Base-by-base conservation (phyloP, 2,329 filamentous ascomycete species). In the Salinomyces thailandicus region DNA sequence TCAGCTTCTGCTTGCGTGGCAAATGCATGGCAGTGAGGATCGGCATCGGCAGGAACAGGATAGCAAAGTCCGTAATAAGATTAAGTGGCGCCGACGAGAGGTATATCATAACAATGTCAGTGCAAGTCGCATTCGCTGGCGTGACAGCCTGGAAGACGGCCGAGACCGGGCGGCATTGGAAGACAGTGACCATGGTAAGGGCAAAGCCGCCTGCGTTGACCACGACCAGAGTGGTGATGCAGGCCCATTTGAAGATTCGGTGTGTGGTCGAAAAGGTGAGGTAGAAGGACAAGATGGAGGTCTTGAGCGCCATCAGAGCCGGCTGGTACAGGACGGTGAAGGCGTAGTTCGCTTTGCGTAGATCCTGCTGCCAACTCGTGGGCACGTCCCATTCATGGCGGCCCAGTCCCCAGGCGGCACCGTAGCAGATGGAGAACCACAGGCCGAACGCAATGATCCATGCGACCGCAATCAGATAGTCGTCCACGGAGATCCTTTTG, bases 241-340 rank as follows among this genome's bases (percentile, higher is more conserved):
- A 91, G n/a, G 79, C 78, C 61, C 81, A 75, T 41, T 81, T 77
- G 46, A 94, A 79, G 33, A 87, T 68, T 44, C 76, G 75, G 47
- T 93, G 77, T 41, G 85, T 82, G 50, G 79, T 81, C 17, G 85
- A 83, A 32, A 95, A 69, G 27, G 81, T 79, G 33, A 95, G 69
- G 62, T 93, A 95, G 60, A 95, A 95, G 36, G 91, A 71, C 39
- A 95, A 69, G 50, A 95, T 84, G n/a, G 85, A 93, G 0, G 84
- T 86, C 62, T 95, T 95, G 34, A 85, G 85, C 2, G 81, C 78
- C 84, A 93, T 93, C 38, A 94, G 68, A 3, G 84, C 81, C 9
- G 86, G 86, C 54, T 94, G 93, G 58, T 79, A 77, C 33, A 79
- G 61, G 17, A 78, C 71, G 13, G 71, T 72, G 49, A 78, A 77